phyloP scores from a whole-genome alignment of 257 asterid genomes.

The Voacanga thouarsii region DNA sequence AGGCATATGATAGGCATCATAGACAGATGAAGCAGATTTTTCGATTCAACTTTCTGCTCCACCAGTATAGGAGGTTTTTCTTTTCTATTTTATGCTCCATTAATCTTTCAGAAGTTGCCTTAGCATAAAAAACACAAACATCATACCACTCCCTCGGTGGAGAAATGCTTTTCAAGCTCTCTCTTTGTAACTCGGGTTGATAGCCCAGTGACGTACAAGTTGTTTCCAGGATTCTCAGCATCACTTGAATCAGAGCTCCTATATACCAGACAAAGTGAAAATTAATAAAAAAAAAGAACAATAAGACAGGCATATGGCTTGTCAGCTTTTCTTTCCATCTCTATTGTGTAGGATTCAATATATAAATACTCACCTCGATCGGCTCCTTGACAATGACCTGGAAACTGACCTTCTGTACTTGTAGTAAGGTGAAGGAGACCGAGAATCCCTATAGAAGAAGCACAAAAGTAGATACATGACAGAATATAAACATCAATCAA shows the following conservation, averaged over 20 bases:
- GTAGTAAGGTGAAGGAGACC: conserved; percentile 49
- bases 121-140: not conserved
- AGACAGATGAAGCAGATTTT: not conserved
- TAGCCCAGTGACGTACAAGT: conserved; percentile 88
- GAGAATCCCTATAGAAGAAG: conserved; percentile 42
- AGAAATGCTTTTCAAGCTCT: conserved; percentile 74
- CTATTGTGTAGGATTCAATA: not conserved
- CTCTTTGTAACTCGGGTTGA: conserved; percentile 61
- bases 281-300: not conserved
- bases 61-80: too few relatives aligned
- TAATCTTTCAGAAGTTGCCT: not conserved
- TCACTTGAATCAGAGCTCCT: conserved; percentile 65
- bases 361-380: conserved; percentile 57
- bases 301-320: not conserved
- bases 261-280: conserved; percentile 10
- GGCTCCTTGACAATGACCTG: conserved; percentile 58
- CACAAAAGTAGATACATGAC: not conserved
- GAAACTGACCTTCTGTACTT: conserved; percentile 50
- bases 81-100: not conserved
- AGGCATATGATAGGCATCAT: not conserved
- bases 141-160: conserved; percentile 72
- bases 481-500: not conserved
- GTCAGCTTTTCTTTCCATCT: not conserved
- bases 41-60: not conserved
- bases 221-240: conserved; percentile 91